phyloP scores from a whole-genome alignment of 768 basidiomycete genomes.

The Psilocybe cubensis region DNA sequence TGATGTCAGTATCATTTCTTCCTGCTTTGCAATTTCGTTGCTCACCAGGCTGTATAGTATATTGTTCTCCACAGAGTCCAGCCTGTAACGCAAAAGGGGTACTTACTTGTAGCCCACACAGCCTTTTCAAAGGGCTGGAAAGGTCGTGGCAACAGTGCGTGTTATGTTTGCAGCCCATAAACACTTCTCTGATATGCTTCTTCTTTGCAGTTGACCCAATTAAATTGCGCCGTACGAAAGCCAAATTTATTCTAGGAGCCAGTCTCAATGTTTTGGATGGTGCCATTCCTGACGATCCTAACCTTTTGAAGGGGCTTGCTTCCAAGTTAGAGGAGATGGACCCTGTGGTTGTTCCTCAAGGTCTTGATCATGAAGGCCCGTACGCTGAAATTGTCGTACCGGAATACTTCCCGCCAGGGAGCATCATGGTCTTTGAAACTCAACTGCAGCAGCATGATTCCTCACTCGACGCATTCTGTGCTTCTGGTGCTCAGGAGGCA shows the following conservation, averaged over 20 bases:
- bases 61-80: slow-evolving; percentile 93
- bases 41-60: slow-evolving; percentile 56
- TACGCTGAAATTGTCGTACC: slow-evolving; percentile 85
- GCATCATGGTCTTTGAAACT: slow-evolving; percentile 91
- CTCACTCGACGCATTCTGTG: slow-evolving; percentile 74
- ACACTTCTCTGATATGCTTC: not conserved
- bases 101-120: slow-evolving; percentile 89
- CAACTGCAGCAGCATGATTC: slow-evolving; percentile 75
- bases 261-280: slow-evolving; percentile 71
- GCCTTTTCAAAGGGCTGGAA: slow-evolving; percentile 86
- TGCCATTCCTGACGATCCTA: slow-evolving; percentile 50
- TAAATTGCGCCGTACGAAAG: slow-evolving; percentile 78
- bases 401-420: slow-evolving; percentile 92
- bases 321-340: slow-evolving; percentile 68
- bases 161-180: not conserved
- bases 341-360: slow-evolving; percentile 59
- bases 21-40: not conserved
- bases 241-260: slow-evolving; percentile 82
- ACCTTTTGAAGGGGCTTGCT: slow-evolving; percentile 71
- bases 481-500: slow-evolving; percentile 69
- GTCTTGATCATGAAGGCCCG: slow-evolving; percentile 66
- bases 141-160: slow-evolving; percentile 79
- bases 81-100: slow-evolving; percentile 88
- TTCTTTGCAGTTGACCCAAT: slow-evolving; percentile 71
- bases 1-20: slow-evolving; percentile 60